These are phyloP conservation scores for Fusarium mundagurra DNA, from an alignment of 2,329 filamentous ascomycete genomes.

Conservation along the genomic window DNA sequence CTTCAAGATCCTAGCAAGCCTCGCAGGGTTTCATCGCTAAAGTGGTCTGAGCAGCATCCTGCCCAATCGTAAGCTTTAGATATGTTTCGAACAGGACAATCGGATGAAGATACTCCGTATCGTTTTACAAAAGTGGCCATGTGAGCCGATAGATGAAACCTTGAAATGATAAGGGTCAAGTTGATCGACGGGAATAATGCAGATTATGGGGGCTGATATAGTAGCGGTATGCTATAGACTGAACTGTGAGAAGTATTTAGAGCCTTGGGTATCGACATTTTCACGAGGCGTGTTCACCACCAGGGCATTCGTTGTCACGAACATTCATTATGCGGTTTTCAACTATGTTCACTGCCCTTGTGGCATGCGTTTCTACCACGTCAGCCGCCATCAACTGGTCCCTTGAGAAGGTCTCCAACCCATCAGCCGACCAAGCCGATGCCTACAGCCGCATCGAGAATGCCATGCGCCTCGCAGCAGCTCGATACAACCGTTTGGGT, in stretches of 20 bases:
- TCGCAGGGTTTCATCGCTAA: neutral
- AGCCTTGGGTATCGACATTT: neutral
- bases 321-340: constrained; percentile 48
- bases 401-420: constrained; percentile 51
- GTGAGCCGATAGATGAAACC: constrained; percentile 14
- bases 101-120: constrained; percentile 18
- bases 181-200: constrained; percentile 9
- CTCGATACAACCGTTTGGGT: constrained; percentile 51
- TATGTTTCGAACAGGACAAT: neutral
- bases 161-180: neutral
- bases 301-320: neutral
- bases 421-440: constrained; percentile 53
- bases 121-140: constrained; percentile 7
- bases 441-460: constrained; percentile 56
- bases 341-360: constrained; percentile 39
- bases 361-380: constrained; percentile 45
- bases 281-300: neutral
- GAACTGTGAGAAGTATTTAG: neutral
- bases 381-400: constrained; percentile 53
- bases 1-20: neutral
- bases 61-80: neutral
- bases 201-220: neutral
- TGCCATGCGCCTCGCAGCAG: constrained; percentile 53
- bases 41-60: neutral
- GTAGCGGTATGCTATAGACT: neutral